Percentiles rank a stretch among this genome's conserved stretches.
Evolutionary conservation across 2,329 filamentous ascomycete genomes (phyloP).

Genomic region (Epichloe brachyelytri): DNA sequence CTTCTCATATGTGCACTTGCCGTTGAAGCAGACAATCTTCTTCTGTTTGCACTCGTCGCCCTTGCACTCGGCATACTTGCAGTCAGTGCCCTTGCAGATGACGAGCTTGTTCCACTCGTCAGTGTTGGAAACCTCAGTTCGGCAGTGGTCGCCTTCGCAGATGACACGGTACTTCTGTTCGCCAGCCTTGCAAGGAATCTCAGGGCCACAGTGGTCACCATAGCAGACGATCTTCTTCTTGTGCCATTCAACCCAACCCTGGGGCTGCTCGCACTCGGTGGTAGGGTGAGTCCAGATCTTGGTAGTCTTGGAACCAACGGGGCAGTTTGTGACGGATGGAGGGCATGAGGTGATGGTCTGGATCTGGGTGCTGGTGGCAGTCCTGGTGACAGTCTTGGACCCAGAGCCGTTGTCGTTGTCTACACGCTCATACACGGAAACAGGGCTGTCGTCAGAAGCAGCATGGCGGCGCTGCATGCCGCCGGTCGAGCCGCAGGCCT

Average conservation of each 20-base stretch:
- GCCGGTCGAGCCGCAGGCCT: constrained; percentile 14
- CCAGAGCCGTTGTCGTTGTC: not conserved
- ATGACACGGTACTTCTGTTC: constrained; percentile 17
- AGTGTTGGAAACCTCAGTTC: constrained; percentile 13
- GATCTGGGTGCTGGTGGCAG: constrained; percentile 15
- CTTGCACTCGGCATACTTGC: constrained; percentile 15
- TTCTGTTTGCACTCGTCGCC: constrained; percentile 13
- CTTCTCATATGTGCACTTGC: constrained; percentile 17
- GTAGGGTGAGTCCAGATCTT: constrained; percentile 11
- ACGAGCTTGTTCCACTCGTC: constrained; percentile 18
- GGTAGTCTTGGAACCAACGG: constrained; percentile 12
- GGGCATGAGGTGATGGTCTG: constrained; percentile 19
- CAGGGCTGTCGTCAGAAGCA: not conserved
- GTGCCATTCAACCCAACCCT: constrained; percentile 10
- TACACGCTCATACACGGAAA: constrained; percentile 3
- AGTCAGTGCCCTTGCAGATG: constrained; percentile 16
- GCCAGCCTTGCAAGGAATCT: constrained; percentile 16
- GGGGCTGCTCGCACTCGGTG: constrained; percentile 3
- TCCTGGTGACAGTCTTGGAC: constrained; percentile 10
- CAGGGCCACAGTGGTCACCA: constrained; percentile 19
- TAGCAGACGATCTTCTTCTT: constrained; percentile 23
- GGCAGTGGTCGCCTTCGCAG: constrained; percentile 18
- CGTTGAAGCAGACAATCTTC: constrained; percentile 22
- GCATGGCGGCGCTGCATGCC: not conserved
- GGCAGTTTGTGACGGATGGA: constrained; percentile 13